Conservation (phyloP, 495 filamentous ascomycete genomes). For the Podospora pseudoanserina region DNA sequence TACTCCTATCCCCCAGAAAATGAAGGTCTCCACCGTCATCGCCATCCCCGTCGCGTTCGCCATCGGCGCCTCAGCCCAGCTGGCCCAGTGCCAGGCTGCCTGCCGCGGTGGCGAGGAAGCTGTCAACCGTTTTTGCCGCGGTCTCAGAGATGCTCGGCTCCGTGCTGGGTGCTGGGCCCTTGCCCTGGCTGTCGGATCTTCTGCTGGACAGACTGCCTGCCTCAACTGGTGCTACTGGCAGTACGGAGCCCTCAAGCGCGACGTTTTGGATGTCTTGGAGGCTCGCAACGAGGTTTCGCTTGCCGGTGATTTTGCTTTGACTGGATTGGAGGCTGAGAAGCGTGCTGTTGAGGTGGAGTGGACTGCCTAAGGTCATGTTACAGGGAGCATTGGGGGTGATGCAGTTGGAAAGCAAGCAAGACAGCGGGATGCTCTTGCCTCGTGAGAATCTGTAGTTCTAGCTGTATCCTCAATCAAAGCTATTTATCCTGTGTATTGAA, state of each 20-base stretch:
- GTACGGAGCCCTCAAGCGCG: conserved; percentile 2
- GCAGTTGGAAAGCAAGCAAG: neutral
- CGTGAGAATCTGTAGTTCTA: no score
- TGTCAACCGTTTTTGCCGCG: conserved; percentile 2
- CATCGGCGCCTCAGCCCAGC: neutral
- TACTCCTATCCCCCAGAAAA: neutral
- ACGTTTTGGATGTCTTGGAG: conserved; percentile 1
- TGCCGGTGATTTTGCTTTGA: conserved; percentile 4
- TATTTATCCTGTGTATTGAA: no score
- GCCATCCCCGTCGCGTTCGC: neutral
- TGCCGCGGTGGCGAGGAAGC: neutral
- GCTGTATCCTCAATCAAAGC: no score
- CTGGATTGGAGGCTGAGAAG: neutral
- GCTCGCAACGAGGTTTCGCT: neutral
- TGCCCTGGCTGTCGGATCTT: neutral
- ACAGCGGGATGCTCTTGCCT: no score
- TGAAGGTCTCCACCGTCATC: conserved; percentile 4
- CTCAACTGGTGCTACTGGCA: conserved; percentile 7
- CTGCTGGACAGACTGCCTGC: conserved; percentile 1
- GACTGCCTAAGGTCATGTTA: neutral
- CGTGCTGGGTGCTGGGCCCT: conserved; percentile 5
- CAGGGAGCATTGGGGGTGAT: neutral
- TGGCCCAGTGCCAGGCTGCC: conserved; percentile 2
- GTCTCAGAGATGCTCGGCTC: neutral
- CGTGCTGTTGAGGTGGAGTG: neutral